Base-by-base conservation (phyloP, 805 yeast species). In the Wickerhamiella slavikovae region DNA sequence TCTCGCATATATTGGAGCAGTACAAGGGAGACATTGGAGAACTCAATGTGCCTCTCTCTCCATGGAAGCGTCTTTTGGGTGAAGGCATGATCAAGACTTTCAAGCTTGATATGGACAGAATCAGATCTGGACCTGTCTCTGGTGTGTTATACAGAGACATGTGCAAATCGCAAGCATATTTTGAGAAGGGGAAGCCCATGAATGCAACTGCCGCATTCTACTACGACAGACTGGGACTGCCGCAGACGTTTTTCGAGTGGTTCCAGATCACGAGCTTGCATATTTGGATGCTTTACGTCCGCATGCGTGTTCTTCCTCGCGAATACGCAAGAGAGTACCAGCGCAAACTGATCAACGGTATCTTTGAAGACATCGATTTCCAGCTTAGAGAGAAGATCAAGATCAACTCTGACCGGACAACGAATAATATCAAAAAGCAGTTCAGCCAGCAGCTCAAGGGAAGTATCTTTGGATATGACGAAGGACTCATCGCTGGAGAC, bases 251-350 rank as follows among this genome's bases (percentile, higher is more conserved):
- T 47, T 69, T 85, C n/a, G 92, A 82, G 51, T 85, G 94, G 93
- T 85, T 74, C 51, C 96, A 85, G 54, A 75, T 89, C 37, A 77
- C 93, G 5, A 60, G 74, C 1, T 60, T 89, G 40, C 98, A 89
- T 51, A 70, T 78, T 35, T 89, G 99, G 99, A 71, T 89, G 45
- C 60, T 89, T 27, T 74, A 75, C 39, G 93, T 78, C 12, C 71
- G 98, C 48, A 83, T 89, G 94, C 70, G 99, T 51, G 91, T 91
- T 7, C 64, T 89, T 75, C 96, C 96, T 0, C 74, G 73, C 49
- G 74, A 79, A 44, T 71, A 78, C 47, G 91, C 94, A 24, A 68
- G 68, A 41, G 75, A 73, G 47, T 89, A 83, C 52, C 94, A 89
- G 52, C 94, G 83, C 52, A 80, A 80, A 47, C 54, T 89, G 22